Percentiles rank a stretch among this genome's conserved stretches.
Conservation (phyloP, 805 yeast species). For the Candida maesae region DNA sequence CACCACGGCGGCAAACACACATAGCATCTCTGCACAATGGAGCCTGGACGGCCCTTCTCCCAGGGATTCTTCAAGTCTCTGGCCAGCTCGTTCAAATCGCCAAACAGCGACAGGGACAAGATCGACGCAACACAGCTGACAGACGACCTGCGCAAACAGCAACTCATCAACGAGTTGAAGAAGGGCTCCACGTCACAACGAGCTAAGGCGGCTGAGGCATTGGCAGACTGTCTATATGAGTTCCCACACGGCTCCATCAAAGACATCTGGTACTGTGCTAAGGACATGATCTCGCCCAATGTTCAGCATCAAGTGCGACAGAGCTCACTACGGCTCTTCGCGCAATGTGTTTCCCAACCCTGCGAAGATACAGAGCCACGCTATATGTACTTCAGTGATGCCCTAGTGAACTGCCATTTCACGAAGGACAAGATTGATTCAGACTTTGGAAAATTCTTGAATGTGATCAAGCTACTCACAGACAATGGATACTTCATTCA, state of each 20-base stretch:
- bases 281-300: conserved; percentile 43
- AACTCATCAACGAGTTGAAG: conserved; percentile 36
- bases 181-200: conserved; percentile 36
- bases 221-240: conserved; percentile 48
- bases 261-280: conserved; percentile 71
- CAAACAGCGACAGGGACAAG: conserved; percentile 23
- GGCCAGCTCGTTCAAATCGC: conserved; percentile 23
- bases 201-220: conserved; percentile 46
- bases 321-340: conserved; percentile 50
- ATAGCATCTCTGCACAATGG: conserved; percentile 4
- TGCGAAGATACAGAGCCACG: conserved; percentile 43
- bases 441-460: conserved; percentile 48
- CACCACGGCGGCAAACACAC: neutral
- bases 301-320: conserved; percentile 37
- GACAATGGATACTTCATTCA: conserved; percentile 50
- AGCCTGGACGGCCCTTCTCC: conserved; percentile 13
- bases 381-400: conserved; percentile 57
- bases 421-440: conserved; percentile 35
- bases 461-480: conserved; percentile 45
- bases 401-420: conserved; percentile 41
- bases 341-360: conserved; percentile 51
- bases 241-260: conserved; percentile 57
- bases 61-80: conserved; percentile 26
- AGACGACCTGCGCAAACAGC: conserved; percentile 39
- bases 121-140: conserved; percentile 44